These are phyloP conservation scores for Veloboletus limbatus DNA, from an alignment of 1,284 basidiomycete genomes.

Conservation along the genomic window DNA sequence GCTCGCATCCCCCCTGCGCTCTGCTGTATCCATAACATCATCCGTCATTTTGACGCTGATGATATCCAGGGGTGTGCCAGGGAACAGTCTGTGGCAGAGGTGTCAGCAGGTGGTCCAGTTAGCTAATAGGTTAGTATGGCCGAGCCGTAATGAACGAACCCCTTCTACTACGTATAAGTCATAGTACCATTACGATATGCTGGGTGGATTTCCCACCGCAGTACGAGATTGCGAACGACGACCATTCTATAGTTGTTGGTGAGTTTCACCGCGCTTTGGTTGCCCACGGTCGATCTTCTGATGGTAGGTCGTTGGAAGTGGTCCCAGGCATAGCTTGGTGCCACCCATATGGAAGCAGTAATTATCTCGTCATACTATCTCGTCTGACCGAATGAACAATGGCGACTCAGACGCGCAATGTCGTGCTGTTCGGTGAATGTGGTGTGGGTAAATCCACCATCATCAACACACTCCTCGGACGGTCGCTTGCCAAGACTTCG, in stretches of 20 bases:
- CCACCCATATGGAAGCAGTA: constrained; percentile 14
- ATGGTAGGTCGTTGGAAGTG: background rate
- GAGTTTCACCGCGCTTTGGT: background rate
- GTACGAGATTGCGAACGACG: too few relatives aligned
- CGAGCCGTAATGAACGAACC: too few relatives aligned
- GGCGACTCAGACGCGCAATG: constrained; percentile 16
- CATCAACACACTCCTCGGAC: constrained; percentile 23
- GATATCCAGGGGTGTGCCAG: too few relatives aligned
- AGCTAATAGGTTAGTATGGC: too few relatives aligned
- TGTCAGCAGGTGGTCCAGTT: too few relatives aligned
- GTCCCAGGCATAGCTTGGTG: background rate
- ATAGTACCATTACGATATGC: too few relatives aligned
- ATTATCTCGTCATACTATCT: background rate
- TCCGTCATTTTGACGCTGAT: too few relatives aligned
- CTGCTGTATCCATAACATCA: too few relatives aligned
- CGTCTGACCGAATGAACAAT: background rate
- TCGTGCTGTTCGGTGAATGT: constrained; percentile 28
- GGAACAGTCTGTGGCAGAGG: too few relatives aligned
- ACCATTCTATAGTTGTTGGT: constrained; percentile 2
- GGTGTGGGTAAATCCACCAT: constrained; percentile 31
- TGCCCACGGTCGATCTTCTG: background rate
- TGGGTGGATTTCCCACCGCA: too few relatives aligned
- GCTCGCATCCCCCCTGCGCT: too few relatives aligned
- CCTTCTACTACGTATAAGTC: too few relatives aligned
- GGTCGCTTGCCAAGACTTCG: constrained; percentile 12